Base-by-base conservation (phyloP, 1,284 basidiomycete species). In the Trametes pubescens region DNA sequence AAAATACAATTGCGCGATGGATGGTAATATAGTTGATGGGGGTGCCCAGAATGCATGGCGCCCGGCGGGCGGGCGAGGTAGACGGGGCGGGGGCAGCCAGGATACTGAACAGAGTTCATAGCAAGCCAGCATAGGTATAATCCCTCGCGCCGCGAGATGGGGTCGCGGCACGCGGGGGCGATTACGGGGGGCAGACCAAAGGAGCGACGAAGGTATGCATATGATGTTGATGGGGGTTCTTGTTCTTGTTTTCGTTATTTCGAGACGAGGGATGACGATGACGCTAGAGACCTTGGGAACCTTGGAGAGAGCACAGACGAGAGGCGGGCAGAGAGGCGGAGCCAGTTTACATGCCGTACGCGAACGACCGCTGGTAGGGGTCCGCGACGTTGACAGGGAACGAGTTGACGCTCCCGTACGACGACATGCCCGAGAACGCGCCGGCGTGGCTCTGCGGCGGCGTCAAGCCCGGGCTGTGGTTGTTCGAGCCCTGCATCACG, bases 331-430 rank as follows among this genome's bases (percentile, higher is more conserved):
- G 40, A 53, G 51, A 37, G 38, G 52, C 18, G 51, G 22, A 61
- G 56, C 40, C 56, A 61, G 32, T 75, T 88, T 83, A 93, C 89
- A 92, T 92, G 74, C 89, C 87, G 70, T 93, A 93, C 64, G 86
- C 89, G 73, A 90, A 93, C 69, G 82, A 80, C 72, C 86, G 83
- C 79, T 90, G 89, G 80, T 93, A 93, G 44, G 89, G 90, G 77
- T 92, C 90, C 71, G 82, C 86, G 62, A 90, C 78, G 66, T 81
- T 84, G 65, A 84, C 72, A 10, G 75, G 75, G 74, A 79, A 80
- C 37, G 75, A 72, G 63, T 72, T 73, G 71, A 32, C 29, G 29
- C 29, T 32, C 4, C 81, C 83, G 76, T 90, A 91, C 34, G 82
- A 72, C 57, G 85, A 83, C 62, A 80, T 80, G 66, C 79, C 80